These are phyloP conservation scores for Stephania cephalantha DNA, from an alignment of 164 flowering plant species.

Conservation along the genomic window DNA sequence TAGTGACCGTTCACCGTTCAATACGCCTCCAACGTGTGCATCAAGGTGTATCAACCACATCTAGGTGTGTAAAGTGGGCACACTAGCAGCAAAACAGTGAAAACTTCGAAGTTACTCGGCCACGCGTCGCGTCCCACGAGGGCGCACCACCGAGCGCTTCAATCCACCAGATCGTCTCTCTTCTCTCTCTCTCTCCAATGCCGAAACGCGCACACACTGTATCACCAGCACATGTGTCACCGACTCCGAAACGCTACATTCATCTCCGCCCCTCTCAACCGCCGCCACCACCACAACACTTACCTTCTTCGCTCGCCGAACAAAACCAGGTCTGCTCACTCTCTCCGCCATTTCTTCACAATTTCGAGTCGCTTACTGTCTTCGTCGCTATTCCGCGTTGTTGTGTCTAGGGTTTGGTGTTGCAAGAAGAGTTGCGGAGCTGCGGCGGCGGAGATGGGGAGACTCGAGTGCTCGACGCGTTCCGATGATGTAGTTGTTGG, in stretches of 20 bases:
- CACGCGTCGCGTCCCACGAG: too few relatives aligned
- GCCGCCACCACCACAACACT: background rate
- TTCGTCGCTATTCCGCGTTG: background rate
- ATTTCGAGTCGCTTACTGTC: background rate
- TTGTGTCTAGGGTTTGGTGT: slow-evolving; percentile 21
- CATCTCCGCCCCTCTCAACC: background rate
- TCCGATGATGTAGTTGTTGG: slow-evolving; percentile 31
- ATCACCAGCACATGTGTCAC: slow-evolving; percentile 1
- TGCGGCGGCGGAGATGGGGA: slow-evolving; percentile 25
- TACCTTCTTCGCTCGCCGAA: slow-evolving; percentile 1
- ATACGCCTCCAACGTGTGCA: too few relatives aligned
- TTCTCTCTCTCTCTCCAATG: background rate
- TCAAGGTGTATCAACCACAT: too few relatives aligned
- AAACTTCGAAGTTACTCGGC: too few relatives aligned
- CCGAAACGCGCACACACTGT: background rate
- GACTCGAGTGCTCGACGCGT: background rate
- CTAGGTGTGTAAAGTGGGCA: too few relatives aligned
- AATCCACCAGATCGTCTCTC: too few relatives aligned
- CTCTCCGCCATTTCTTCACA: background rate
- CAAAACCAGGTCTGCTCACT: slow-evolving; percentile 9
- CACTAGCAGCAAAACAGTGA: too few relatives aligned
- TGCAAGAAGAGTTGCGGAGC: slow-evolving; percentile 8
- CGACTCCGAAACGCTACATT: slow-evolving; percentile 15
- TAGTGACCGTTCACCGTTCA: too few relatives aligned
- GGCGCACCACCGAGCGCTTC: too few relatives aligned